Base-by-base conservation (phyloP, 805 yeast genomes). In the Lipomyces starkeyi region DNA sequence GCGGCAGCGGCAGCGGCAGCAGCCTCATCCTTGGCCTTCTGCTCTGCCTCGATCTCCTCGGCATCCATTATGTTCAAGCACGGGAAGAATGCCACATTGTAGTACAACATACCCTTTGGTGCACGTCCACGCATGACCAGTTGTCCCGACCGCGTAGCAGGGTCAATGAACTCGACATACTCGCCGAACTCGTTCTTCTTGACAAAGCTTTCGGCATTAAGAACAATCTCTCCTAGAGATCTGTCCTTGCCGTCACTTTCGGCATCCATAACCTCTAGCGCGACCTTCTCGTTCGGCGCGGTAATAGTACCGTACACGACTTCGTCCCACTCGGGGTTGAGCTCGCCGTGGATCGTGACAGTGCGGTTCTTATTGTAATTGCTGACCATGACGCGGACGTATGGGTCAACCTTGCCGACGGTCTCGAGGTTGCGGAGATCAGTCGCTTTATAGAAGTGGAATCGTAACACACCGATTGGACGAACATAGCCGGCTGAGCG, bases 371-470 rank as follows among this genome's bases (percentile, higher is more conserved):
- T 87, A 72, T 87, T 87, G 72, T 87, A 83, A 68, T 93, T 93
- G 76, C 93, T 93, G 59, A 92, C 84, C 75, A 91, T 80, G 17
- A 94, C 82, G 75, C 97, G 87, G 7, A 88, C 87, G 76, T 94
- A 95, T 57, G 99, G 99, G 79, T 95, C 98, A 76, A 93, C 87
- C 74, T 88, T 91, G 68, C 98, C 98, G 68, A 95, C 83, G 64
- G 86, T 89, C 78, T 94, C 98, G 79, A 93, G 83, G 79, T 95
- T 94, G 68, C 90, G 85, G 75, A 95, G 84, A 69, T 87, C 89
- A 65, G 84, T 85, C 56, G 96, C 98, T 69, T 84, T 85, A 72
- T 85, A 86, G 68, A 95, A 78, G 61, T 77, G 74, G 66, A 95
- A 83, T 76, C 98, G 87, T 5, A 93, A 84, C 43, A 90, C 94